phyloP scores from a whole-genome alignment of 805 yeast species.

The Starmerella potacharoeniae region DNA sequence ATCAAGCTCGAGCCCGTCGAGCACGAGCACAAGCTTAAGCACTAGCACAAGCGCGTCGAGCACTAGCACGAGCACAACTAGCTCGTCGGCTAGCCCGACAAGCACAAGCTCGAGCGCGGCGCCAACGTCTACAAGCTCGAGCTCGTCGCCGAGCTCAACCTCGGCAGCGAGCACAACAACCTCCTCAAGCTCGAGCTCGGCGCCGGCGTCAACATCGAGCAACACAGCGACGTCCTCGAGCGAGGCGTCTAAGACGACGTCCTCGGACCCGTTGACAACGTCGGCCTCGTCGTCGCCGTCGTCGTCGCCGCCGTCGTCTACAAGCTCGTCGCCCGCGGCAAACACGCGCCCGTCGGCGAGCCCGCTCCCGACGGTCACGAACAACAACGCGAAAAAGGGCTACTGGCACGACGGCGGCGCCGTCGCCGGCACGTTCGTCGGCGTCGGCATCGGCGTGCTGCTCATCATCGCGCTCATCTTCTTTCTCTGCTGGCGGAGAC shows the following conservation, averaged over 20 bases:
- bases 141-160: slow-evolving; percentile 6
- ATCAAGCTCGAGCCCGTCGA: slow-evolving; percentile 3
- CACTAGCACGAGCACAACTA: neutral
- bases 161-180: slow-evolving; percentile 1
- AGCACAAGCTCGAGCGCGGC: neutral
- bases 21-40: neutral
- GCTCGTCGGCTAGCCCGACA: neutral
- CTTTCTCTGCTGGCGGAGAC: slow-evolving; percentile 28
- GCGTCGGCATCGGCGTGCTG: slow-evolving; percentile 51
- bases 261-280: neutral
- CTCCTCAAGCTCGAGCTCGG: neutral
- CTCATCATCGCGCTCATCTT: slow-evolving; percentile 36
- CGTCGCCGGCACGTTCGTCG: slow-evolving; percentile 78
- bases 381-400: slow-evolving; percentile 5
- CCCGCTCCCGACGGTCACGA: neutral
- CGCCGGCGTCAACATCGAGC: slow-evolving; percentile 3
- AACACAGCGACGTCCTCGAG: neutral
- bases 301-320: neutral
- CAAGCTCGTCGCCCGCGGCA: slow-evolving; percentile 13
- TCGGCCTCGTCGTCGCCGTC: neutral
- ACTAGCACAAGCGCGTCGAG: neutral
- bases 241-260: neutral
- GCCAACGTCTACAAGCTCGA: neutral
- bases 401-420: slow-evolving; percentile 63
- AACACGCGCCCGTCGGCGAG: slow-evolving; percentile 9